These are phyloP conservation scores for Parasarocladium wereldwijsianum DNA, from an alignment of 2,329 filamentous ascomycete species.

Conservation along the genomic window DNA sequence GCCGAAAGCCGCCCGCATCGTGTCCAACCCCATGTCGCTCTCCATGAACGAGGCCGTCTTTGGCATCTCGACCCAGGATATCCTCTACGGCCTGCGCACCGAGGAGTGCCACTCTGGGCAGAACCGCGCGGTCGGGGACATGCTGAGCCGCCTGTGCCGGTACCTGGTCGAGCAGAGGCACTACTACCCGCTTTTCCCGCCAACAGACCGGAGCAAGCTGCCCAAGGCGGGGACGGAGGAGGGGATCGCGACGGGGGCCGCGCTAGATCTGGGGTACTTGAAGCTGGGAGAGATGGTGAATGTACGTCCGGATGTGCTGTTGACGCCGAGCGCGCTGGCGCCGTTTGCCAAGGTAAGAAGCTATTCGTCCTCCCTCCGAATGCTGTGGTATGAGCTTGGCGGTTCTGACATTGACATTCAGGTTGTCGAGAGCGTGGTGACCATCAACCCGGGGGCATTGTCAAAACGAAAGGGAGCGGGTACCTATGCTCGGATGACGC, in stretches of 20 bases:
- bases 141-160: conserved; percentile 56
- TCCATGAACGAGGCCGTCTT: conserved; percentile 77
- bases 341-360: conserved; percentile 70
- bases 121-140: conserved; percentile 23
- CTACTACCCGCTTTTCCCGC: conserved; percentile 81
- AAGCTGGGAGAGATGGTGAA: conserved; percentile 86
- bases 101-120: conserved; percentile 41
- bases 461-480: conserved; percentile 76
- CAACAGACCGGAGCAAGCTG: conserved; percentile 52
- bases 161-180: conserved; percentile 82
- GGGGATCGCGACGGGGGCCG: conserved; percentile 53
- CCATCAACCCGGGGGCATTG: conserved; percentile 79
- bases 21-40: conserved; percentile 84
- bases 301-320: conserved; percentile 68
- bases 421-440: conserved; percentile 81
- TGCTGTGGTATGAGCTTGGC: too few species aligned
- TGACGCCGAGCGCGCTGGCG: conserved; percentile 69
- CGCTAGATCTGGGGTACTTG: conserved; percentile 70
- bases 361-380: neutral
- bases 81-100: conserved; percentile 65
- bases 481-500: conserved; percentile 67
- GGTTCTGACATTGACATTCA: too few species aligned
- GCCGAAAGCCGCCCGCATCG: conserved; percentile 58
- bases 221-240: conserved; percentile 48
- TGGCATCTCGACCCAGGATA: conserved; percentile 70